Evolutionary conservation across 2,329 filamentous ascomycete species (phyloP), one percentile per base, ranked within the genome.

Genomic region (Cladorrhinum sp.): DNA sequence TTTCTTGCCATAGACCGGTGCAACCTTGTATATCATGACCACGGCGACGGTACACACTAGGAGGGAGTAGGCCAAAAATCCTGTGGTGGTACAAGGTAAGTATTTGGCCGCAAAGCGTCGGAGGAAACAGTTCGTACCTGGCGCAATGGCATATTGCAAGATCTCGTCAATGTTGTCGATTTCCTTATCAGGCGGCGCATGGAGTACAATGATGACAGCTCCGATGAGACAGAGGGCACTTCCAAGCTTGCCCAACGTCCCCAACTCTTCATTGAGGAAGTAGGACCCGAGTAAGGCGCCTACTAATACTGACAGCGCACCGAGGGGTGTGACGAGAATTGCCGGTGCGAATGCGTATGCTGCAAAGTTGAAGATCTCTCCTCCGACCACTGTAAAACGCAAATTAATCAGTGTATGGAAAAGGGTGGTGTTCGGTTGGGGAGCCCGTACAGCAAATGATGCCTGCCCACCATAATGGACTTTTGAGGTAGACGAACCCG

Each of bases 291-390:
- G 78, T 27, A 99, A 92, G 20, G 95, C 93, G 66, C 92, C 95
- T 71, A 99, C 97, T 66, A 99, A 81, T 60, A 99, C 96, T 72
- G 91, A 95, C 64, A 99, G 82, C 59, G 95, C 95, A 63, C 95
- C 95, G 23, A 99, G 81, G 24, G 95, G 95, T 4, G 95, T 99
- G 45, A 99, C 95, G 57, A 99, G 83, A 76, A 99, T 99, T n/a
- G 95, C 96, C 45, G 95, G 95, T 66, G 95, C 95, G 77, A 98
- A 99, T 7, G 95, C 95, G 74, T 99, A 99, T 64, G 95, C 95
- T 55, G 93, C 93, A 74, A 99, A 99, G 76, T 99, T 99, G 78
- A 92, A 96, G 61, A 97, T 80, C 78, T 99, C 95, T 72, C 95
- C 95, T 50, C 96, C 78, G 62, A 92, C 90, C 85, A 99, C 92